Percentiles rank a stretch among this genome's conserved stretches.
These are phyloP conservation scores for Sclerotinia minor DNA, from an alignment of 2,329 filamentous ascomycete species.

Conservation along the genomic window DNA sequence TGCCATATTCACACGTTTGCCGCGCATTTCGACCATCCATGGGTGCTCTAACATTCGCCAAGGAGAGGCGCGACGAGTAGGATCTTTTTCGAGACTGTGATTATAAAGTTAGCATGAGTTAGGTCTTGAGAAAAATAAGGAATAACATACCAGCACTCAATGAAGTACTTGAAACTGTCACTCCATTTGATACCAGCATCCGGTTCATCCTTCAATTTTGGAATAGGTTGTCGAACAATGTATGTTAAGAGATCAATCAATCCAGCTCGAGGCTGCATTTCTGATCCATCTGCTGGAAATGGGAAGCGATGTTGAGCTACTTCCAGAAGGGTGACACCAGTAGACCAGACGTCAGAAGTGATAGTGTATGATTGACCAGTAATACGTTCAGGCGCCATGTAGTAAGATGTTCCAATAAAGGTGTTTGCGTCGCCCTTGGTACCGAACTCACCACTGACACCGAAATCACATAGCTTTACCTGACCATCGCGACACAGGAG, in stretches of 20 bases:
- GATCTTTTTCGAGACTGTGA: slow-evolving; percentile 86
- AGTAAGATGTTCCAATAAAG: slow-evolving; percentile 98
- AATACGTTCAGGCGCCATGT: slow-evolving; percentile 98
- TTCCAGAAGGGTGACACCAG: slow-evolving; percentile 94
- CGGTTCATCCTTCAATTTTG: slow-evolving; percentile 92
- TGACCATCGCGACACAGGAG: slow-evolving; percentile 87
- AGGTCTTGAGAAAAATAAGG: slow-evolving; percentile 9
- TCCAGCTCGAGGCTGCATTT: slow-evolving; percentile 89
- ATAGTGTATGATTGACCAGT: slow-evolving; percentile 98
- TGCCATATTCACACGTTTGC: slow-evolving; percentile 96
- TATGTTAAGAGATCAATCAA: slow-evolving; percentile 95
- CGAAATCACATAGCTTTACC: slow-evolving; percentile 98
- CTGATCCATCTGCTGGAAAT: slow-evolving; percentile 93
- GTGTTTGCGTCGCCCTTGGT: slow-evolving; percentile 99
- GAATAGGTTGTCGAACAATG: slow-evolving; percentile 93
- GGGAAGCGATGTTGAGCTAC: slow-evolving; percentile 99
- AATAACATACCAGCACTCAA: slow-evolving; percentile 88
- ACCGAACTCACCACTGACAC: slow-evolving; percentile 95
- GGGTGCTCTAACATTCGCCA: slow-evolving; percentile 99
- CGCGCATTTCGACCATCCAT: slow-evolving; percentile 96
- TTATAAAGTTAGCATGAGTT: slow-evolving; percentile 25
- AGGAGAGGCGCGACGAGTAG: slow-evolving; percentile 80
- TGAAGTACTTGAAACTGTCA: slow-evolving; percentile 98
- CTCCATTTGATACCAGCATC: slow-evolving; percentile 90
- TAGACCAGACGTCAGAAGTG: slow-evolving; percentile 97